Evolutionary conservation across 805 yeast genomes (phyloP).

Genomic region (Millerozyma acaciae): DNA sequence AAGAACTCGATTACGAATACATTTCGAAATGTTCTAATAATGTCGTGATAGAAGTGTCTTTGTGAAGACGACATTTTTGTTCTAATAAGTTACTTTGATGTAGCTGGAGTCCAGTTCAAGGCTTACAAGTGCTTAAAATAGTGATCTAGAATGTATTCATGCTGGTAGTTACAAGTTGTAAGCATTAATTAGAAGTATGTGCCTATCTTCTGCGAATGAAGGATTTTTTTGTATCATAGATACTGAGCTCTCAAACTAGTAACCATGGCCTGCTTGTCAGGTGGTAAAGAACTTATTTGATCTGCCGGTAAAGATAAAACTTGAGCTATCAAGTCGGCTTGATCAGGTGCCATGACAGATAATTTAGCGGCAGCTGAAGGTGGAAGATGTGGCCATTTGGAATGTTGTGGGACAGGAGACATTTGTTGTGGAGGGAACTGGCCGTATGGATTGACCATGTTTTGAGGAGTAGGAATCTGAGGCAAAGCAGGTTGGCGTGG

Average conservation of each 20-base stretch:
- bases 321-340: conserved; percentile 55
- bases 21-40: no score
- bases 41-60: no score
- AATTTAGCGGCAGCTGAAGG: conserved; percentile 48
- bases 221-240: conserved; percentile 20
- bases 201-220: background rate
- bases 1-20: no score
- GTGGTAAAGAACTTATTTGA: conserved; percentile 47
- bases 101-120: no score
- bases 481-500: conserved; percentile 9
- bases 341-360: conserved; percentile 48
- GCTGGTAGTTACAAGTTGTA: background rate
- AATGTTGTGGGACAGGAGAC: conserved; percentile 16
- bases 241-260: conserved; percentile 53
- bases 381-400: conserved; percentile 49
- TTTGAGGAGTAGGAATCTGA: conserved; percentile 7
- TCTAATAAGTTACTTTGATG: no score
- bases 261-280: conserved; percentile 54
- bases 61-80: no score
- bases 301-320: conserved; percentile 48
- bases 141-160: no score
- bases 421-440: conserved; percentile 10
- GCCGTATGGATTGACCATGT: conserved; percentile 9
- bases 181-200: background rate
- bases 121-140: no score